Evolutionary conservation across 305 asterid genomes (phyloP).

Genomic region (Striga hermonthica): DNA sequence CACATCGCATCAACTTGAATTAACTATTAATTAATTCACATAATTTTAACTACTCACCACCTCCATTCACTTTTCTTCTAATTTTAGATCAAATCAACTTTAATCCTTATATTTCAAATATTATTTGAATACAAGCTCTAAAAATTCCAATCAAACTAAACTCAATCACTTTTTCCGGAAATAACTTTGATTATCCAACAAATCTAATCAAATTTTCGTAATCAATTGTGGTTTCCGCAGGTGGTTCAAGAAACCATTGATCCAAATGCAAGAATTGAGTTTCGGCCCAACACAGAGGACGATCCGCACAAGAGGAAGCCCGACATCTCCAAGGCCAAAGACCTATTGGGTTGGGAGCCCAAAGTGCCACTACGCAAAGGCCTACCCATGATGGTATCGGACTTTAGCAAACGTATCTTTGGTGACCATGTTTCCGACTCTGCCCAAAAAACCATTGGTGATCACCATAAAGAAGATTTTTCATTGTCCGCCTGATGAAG

Average conservation of each 20-base stretch:
- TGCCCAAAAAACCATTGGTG: conserved; percentile 83
- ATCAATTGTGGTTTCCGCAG: conserved; percentile 33
- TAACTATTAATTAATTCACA: too few species aligned
- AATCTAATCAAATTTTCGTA: not conserved
- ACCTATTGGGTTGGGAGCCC: conserved; percentile 90
- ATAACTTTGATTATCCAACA: too few species aligned
- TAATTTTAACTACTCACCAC: too few species aligned
- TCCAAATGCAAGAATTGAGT: conserved; percentile 76
- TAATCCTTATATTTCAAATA: too few species aligned
- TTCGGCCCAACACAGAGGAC: conserved; percentile 89
- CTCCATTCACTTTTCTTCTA: too few species aligned
- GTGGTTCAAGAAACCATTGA: conserved; percentile 94
- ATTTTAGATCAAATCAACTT: too few species aligned
- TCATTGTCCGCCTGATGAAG: conserved; percentile 30
- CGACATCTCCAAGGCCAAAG: conserved; percentile 83
- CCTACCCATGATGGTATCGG: conserved; percentile 88
- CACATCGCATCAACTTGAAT: too few species aligned
- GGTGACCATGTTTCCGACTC: conserved; percentile 88
- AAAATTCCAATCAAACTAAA: too few species aligned
- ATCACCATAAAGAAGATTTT: conserved; percentile 49
- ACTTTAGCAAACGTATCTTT: conserved; percentile 84
- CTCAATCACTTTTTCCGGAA: too few species aligned
- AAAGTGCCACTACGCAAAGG: conserved; percentile 78
- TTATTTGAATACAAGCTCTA: too few species aligned
- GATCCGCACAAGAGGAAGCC: conserved; percentile 99